Conservation (phyloP, 108 stramenopile species). For the Pseudonitzschia pungens region DNA sequence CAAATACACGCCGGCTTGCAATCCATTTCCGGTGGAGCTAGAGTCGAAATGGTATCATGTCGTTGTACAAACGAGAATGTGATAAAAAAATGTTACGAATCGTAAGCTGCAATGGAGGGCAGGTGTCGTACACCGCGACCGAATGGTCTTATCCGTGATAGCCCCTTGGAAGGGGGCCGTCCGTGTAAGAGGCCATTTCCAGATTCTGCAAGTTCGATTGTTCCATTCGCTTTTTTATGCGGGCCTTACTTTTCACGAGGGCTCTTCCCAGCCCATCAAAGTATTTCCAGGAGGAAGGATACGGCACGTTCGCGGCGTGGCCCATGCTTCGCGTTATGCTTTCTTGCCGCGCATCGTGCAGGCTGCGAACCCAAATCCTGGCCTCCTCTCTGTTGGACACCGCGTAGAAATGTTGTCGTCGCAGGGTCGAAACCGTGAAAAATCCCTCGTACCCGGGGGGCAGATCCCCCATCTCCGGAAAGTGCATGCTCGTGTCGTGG, state of each 20-base stretch:
- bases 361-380: slow-evolving; percentile 57
- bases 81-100: no score
- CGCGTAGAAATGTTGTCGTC: slow-evolving; percentile 69
- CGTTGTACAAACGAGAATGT: no score
- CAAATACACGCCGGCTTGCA: no score
- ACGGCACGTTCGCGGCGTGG: slow-evolving; percentile 62
- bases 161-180: slow-evolving; percentile 44
- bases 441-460: slow-evolving; percentile 47
- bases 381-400: slow-evolving; percentile 63
- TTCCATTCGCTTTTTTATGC: slow-evolving; percentile 48
- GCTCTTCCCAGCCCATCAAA: slow-evolving; percentile 63
- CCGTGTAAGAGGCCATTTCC: slow-evolving; percentile 62
- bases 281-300: slow-evolving; percentile 61
- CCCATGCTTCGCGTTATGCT: slow-evolving; percentile 72
- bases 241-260: slow-evolving; percentile 55
- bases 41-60: not conserved
- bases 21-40: no score
- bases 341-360: slow-evolving; percentile 63
- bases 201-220: slow-evolving; percentile 47
- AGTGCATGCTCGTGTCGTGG: not conserved
- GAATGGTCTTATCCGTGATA: slow-evolving; percentile 42
- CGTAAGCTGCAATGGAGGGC: no score
- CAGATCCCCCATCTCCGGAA: slow-evolving; percentile 18
- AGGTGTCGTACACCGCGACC: no score
- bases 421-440: slow-evolving; percentile 57